Conservation (phyloP, 2,329 filamentous ascomycete species). For the Paramyrothecium roridum region DNA sequence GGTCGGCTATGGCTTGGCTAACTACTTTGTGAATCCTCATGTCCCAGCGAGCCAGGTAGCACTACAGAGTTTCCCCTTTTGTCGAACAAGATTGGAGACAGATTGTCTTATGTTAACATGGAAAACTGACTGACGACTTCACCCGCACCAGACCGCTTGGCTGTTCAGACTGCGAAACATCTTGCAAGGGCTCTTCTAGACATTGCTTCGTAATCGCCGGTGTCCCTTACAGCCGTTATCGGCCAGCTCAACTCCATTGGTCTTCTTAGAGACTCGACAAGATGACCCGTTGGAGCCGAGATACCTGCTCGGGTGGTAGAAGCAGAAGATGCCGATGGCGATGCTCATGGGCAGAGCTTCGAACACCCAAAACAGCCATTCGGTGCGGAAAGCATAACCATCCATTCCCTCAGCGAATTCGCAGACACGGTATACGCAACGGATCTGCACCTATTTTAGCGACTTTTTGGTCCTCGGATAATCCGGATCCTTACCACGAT, state of each 20-base stretch:
- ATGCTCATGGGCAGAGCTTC: slow-evolving; percentile 45
- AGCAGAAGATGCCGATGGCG: slow-evolving; percentile 44
- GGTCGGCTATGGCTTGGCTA: too few species aligned
- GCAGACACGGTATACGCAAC: slow-evolving; percentile 50
- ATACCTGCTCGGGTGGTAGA: slow-evolving; percentile 44
- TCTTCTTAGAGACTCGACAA: slow-evolving; percentile 1
- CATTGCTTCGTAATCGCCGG: neutral
- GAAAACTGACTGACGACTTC: too few species aligned
- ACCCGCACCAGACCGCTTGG: too few species aligned
- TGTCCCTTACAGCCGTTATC: neutral
- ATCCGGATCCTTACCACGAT: slow-evolving; percentile 36
- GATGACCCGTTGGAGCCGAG: slow-evolving; percentile 18
- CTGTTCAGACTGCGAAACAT: too few species aligned
- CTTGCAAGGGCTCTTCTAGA: neutral
- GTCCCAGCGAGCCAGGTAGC: too few species aligned
- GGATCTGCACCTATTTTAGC: slow-evolving; percentile 28
- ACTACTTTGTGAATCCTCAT: too few species aligned
- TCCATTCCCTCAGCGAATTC: slow-evolving; percentile 51
- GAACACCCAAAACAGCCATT: slow-evolving; percentile 52
- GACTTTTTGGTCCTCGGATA: neutral
- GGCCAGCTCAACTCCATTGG: slow-evolving; percentile 9
- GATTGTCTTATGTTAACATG: too few species aligned
- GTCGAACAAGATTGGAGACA: neutral
- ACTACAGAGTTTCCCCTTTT: neutral
- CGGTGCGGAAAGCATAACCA: slow-evolving; percentile 45